Evolutionary conservation across 176 grass and related monocot genomes (phyloP).

Genomic region (Echinochloa phyllopogon): DNA sequence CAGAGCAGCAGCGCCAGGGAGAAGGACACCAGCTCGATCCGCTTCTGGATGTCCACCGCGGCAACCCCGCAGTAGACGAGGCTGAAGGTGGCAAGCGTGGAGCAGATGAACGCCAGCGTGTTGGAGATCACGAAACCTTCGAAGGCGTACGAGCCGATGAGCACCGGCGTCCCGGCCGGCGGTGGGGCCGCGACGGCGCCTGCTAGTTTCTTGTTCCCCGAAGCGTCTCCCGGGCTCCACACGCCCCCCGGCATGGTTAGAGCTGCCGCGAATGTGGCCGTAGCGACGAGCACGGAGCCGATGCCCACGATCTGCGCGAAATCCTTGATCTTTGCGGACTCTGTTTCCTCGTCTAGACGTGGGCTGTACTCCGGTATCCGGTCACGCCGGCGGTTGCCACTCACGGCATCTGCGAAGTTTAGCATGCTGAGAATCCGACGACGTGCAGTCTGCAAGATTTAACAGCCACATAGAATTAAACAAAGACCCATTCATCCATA

Average conservation of each 20-base stretch:
- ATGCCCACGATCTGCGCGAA: slow-evolving; percentile 49
- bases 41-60: slow-evolving; percentile 33
- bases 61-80: slow-evolving; percentile 44
- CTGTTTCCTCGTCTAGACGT: background rate
- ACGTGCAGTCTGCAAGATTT: background rate
- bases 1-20: background rate
- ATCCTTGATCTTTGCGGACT: slow-evolving; percentile 31
- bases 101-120: slow-evolving; percentile 44
- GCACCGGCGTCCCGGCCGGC: slow-evolving; percentile 7
- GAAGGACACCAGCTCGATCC: background rate
- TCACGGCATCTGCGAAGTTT: background rate
- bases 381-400: background rate
- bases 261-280: slow-evolving; percentile 40
- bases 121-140: slow-evolving; percentile 48
- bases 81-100: slow-evolving; percentile 34
- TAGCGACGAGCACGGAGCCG: slow-evolving; percentile 41
- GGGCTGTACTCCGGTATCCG: background rate
- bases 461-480: no score
- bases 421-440: background rate
- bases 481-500: no score
- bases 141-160: background rate
- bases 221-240: background rate
- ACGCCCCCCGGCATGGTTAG: slow-evolving; percentile 36
- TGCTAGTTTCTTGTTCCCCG: no score
- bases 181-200: no score